phyloP scores from a whole-genome alignment of 257 asterid species.

The Lycium ferocissimum region DNA sequence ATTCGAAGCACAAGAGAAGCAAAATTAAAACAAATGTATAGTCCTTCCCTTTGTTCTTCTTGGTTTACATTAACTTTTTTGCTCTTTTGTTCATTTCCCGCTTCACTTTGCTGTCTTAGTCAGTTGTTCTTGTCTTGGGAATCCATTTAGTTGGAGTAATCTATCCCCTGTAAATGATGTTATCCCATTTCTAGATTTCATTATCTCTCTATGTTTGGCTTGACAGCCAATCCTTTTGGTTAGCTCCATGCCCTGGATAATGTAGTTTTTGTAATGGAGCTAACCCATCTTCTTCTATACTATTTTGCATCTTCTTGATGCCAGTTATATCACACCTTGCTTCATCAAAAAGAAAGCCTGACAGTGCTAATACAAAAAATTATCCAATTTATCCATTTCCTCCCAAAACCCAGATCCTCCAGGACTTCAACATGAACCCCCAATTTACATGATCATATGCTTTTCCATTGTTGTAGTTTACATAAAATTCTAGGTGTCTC shows the following conservation, averaged over 20 bases:
- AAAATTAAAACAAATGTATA: no score
- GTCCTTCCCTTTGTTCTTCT: background rate
- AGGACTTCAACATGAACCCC: background rate
- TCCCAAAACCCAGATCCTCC: background rate
- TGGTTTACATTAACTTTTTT: background rate
- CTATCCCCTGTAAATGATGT: slow-evolving; percentile 10
- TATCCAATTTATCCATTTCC: background rate
- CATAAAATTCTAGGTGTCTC: background rate
- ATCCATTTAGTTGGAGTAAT: background rate
- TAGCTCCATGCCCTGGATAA: background rate
- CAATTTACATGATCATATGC: background rate
- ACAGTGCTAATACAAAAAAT: background rate
- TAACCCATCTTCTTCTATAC: slow-evolving; percentile 13
- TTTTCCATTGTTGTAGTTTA: background rate
- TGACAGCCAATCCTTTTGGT: background rate
- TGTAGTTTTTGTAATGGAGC: background rate
- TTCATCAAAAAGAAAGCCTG: background rate
- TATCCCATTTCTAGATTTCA: background rate
- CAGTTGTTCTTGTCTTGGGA: background rate
- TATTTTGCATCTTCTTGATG: slow-evolving; percentile 4
- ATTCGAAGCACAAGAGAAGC: background rate
- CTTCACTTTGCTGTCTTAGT: slow-evolving; percentile 17
- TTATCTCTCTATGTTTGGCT: background rate
- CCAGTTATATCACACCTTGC: background rate
- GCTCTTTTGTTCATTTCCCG: slow-evolving; percentile 12